Conservation (phyloP, 768 basidiomycete genomes). For the Serendipita sp. region DNA sequence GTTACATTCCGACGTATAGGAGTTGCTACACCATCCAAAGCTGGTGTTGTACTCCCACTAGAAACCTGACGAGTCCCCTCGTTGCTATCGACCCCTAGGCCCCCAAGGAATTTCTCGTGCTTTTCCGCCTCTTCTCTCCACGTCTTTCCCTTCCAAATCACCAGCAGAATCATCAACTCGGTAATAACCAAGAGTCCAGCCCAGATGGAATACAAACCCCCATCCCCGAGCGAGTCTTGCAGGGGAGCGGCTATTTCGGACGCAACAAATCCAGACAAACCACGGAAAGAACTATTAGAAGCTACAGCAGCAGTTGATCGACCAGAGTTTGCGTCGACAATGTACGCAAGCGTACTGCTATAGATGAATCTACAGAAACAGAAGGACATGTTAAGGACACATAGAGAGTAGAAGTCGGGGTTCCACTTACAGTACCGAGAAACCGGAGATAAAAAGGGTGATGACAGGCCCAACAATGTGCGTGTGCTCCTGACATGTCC, state of each 20-base stretch:
- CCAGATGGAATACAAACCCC: constrained; percentile 60
- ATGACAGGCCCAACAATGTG: constrained; percentile 54
- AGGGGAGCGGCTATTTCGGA: constrained; percentile 61
- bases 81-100: too few species aligned
- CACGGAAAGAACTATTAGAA: constrained; percentile 60
- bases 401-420: background rate
- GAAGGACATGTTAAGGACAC: background rate
- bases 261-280: constrained; percentile 46
- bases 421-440: constrained; percentile 47
- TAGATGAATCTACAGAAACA: constrained; percentile 33
- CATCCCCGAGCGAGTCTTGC: constrained; percentile 57
- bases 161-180: constrained; percentile 41
- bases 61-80: too few species aligned
- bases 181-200: constrained; percentile 34
- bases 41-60: too few species aligned
- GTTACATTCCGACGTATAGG: too few species aligned
- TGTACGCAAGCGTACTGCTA: constrained; percentile 57
- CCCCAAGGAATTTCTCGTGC: constrained; percentile 19
- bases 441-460: constrained; percentile 54
- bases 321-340: constrained; percentile 76
- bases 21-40: too few species aligned
- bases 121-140: constrained; percentile 41
- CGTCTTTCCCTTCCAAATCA: constrained; percentile 36
- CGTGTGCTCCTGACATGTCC: constrained; percentile 48
- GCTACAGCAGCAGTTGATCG: constrained; percentile 58